Percentiles rank a stretch among this genome's conserved stretches.
These are phyloP conservation scores for Parasitella parasitica DNA, from an alignment of 371 early-diverging fungal species.

Conservation along the genomic window DNA sequence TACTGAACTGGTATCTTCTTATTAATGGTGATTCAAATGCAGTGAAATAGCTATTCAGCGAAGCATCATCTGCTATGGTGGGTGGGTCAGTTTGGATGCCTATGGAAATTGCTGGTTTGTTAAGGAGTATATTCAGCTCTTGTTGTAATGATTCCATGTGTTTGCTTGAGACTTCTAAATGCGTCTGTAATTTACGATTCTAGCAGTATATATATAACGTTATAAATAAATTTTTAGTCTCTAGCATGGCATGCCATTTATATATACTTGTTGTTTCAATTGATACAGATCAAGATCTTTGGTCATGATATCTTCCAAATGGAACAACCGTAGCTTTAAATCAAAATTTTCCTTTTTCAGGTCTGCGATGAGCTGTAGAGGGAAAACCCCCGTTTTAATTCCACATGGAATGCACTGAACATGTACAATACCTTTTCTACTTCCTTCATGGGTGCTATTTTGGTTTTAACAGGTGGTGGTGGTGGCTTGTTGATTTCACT, in stretches of 20 bases:
- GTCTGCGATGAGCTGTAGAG: slow-evolving; percentile 42
- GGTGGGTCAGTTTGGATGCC: not conserved
- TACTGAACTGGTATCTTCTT: not conserved
- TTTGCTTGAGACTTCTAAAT: slow-evolving; percentile 12
- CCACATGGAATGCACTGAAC: not conserved
- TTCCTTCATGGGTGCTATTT: slow-evolving; percentile 30
- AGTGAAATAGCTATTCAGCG: not conserved
- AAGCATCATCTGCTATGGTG: not conserved
- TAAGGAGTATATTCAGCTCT: not conserved
- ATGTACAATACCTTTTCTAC: slow-evolving; percentile 23
- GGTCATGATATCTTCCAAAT: slow-evolving; percentile 27
- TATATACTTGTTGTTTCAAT: slow-evolving; percentile 15
- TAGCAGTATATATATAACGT: not conserved
- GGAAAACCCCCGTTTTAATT: not conserved
- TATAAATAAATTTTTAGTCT: not conserved
- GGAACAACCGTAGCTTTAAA: slow-evolving; percentile 40
- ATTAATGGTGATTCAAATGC: slow-evolving; percentile 9
- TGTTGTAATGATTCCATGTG: slow-evolving; percentile 1
- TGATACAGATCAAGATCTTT: slow-evolving; percentile 10
- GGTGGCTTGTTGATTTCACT: not conserved
- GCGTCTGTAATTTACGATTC: slow-evolving; percentile 10
- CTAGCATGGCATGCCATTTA: not conserved
- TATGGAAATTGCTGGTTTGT: not conserved
- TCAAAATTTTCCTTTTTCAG: slow-evolving; percentile 52
- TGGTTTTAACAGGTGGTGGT: not conserved